Evolutionary conservation across 192 early-diverging fungal species (phyloP).

Genomic region (Kappamyces sp.): DNA sequence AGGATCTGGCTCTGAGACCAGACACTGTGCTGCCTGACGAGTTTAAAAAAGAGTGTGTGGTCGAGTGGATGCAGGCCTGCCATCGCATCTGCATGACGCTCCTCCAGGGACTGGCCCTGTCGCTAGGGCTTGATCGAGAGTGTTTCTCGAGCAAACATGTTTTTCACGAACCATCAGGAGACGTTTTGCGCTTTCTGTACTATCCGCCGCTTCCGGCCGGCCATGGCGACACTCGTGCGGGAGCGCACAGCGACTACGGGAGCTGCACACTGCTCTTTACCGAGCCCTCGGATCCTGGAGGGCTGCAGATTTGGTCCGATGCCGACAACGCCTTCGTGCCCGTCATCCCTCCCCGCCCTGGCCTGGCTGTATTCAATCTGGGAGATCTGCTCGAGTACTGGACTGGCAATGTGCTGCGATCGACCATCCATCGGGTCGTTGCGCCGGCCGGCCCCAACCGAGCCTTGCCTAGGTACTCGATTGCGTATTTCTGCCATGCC

Average conservation of each 20-base stretch:
- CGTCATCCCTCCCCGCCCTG: conserved; percentile 1
- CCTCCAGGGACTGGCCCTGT: conserved; percentile 1
- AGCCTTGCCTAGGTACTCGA: conserved; percentile 35
- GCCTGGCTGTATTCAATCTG: conserved; percentile 35
- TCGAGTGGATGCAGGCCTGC: neutral
- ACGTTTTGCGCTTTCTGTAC: conserved; percentile 8
- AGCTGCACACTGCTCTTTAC: conserved; percentile 1
- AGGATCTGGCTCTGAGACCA: neutral
- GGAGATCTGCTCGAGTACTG: conserved; percentile 59
- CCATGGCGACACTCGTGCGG: neutral
- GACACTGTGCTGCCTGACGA: neutral
- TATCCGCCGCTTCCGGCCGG: conserved; percentile 9
- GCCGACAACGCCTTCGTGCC: neutral
- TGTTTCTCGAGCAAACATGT: neutral
- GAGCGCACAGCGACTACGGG: conserved; percentile 7
- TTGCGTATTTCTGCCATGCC: conserved; percentile 59
- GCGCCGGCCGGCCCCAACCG: conserved; percentile 42
- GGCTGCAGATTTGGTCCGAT: neutral
- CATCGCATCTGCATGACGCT: neutral
- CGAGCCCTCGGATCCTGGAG: neutral
- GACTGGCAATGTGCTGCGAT: conserved; percentile 56
- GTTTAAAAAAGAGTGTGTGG: neutral
- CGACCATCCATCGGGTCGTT: conserved; percentile 56
- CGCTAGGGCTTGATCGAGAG: neutral
- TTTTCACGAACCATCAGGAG: neutral